These are phyloP conservation scores for Colletotrichum cordylinicola DNA, from an alignment of 2,329 filamentous ascomycete genomes.

Conservation along the genomic window DNA sequence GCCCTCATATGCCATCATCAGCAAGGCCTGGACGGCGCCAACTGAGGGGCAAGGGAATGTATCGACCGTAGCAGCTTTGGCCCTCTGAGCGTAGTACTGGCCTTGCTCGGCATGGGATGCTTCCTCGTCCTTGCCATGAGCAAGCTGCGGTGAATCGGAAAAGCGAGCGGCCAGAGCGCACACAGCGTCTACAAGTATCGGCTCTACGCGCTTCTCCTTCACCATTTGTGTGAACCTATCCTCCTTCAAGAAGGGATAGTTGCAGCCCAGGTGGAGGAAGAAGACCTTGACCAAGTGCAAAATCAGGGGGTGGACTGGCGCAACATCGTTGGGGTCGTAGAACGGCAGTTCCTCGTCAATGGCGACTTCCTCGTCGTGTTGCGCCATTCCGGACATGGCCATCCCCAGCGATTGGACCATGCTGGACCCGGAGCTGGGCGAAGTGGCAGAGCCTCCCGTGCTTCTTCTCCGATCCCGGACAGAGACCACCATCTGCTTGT, in stretches of 20 bases:
- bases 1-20: conserved; percentile 86
- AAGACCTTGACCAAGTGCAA: conserved; percentile 80
- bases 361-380: conserved; percentile 45
- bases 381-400: conserved; percentile 3
- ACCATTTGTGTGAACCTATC: conserved; percentile 77
- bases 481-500: conserved; percentile 90
- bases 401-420: conserved; percentile 9
- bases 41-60: conserved; percentile 84
- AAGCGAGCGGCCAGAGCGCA: conserved; percentile 85
- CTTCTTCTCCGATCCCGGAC: conserved; percentile 71
- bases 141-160: conserved; percentile 64
- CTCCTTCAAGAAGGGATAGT: conserved; percentile 81
- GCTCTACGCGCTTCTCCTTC: conserved; percentile 80
- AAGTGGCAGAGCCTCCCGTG: conserved; percentile 58
- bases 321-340: conserved; percentile 76
- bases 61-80: conserved; percentile 82
- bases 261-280: conserved; percentile 83
- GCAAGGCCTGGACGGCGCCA: conserved; percentile 81
- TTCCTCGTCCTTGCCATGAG: conserved; percentile 52
- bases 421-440: conserved; percentile 47
- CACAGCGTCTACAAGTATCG: conserved; percentile 85
- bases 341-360: conserved; percentile 66
- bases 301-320: conserved; percentile 77
- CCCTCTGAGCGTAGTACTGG: conserved; percentile 78
- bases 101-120: conserved; percentile 72